Evolutionary conservation across 768 basidiomycete genomes (phyloP).

Genomic region (Psilocybe tampanensis): DNA sequence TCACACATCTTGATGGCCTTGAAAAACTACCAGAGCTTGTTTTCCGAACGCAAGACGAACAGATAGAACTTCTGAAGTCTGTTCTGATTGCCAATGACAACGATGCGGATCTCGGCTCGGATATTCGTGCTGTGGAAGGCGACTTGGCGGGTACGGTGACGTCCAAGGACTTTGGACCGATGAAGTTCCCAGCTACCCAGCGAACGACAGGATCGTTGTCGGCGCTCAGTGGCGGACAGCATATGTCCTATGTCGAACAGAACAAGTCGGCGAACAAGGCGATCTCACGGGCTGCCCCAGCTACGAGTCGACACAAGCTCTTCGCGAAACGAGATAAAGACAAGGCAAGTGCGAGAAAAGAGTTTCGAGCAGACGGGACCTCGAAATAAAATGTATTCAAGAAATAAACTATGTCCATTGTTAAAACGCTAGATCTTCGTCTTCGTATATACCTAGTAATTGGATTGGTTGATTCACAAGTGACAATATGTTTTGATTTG

Average conservation of each 20-base stretch:
- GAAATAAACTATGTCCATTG: background rate
- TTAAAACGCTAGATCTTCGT: background rate
- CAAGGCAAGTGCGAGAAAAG: constrained; percentile 55
- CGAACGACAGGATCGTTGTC: constrained; percentile 82
- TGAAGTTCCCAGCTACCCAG: constrained; percentile 67
- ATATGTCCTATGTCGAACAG: constrained; percentile 92
- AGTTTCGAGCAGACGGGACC: constrained; percentile 28
- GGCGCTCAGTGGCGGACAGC: constrained; percentile 85
- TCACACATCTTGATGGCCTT: constrained; percentile 94
- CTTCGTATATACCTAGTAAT: background rate
- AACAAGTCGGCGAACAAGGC: constrained; percentile 91
- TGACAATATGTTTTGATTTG: too few relatives aligned
- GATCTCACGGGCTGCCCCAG: constrained; percentile 50
- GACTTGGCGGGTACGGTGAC: constrained; percentile 87
- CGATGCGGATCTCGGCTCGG: constrained; percentile 85
- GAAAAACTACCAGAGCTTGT: constrained; percentile 86
- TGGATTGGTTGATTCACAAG: background rate
- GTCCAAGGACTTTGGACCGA: constrained; percentile 84
- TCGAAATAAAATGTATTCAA: background rate
- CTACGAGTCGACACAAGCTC: constrained; percentile 65
- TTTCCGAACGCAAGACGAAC: constrained; percentile 88
- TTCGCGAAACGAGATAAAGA: constrained; percentile 86
- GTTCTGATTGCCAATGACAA: constrained; percentile 91
- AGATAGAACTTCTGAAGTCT: constrained; percentile 94
- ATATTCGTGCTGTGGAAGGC: constrained; percentile 81